Evolutionary conservation across 2,329 filamentous ascomycete genomes (phyloP), one percentile per base, ranked within the genome.

Genomic region (Penicillium sp.): DNA sequence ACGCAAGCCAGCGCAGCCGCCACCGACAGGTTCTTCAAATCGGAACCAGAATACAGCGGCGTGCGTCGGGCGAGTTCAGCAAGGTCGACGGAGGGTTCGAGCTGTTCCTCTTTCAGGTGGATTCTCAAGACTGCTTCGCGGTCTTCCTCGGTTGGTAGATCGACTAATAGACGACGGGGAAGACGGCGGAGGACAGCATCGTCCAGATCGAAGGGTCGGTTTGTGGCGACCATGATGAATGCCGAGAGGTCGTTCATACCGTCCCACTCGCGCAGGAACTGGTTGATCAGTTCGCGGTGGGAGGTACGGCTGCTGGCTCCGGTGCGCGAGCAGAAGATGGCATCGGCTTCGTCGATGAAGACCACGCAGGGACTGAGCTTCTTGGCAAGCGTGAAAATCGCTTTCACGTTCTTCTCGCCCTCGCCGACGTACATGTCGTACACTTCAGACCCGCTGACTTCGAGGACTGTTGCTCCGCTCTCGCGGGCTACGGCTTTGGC

Each of bases 191-290:
- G 72, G 20, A 81, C 76, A 4, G 80, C 81, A 43, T 80, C 76
- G 67, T 99, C 94, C 1, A 99, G 84, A 68, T 97, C 94, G 68
- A 96, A 97, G 0, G 94, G 94, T 10, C 93, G 83, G 73, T 99
- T 97, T 9, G 92, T 97, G 29, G 94, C 93, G 0, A 97, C 92
- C 92, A 99, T 97, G 73, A 99, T 93, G 72, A 99, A 97, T 3
- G 93, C 91, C 18, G 89, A 89, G 45, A 86, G 83, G 56, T 86
- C 81, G 65, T 89, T 89, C 79, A 97, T 88, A 11, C 94, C 94
- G 66, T 97, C 94, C 94, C 93, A 97, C 72, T 97, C 93, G 52
- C 92, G 89, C 48, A 99, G 79, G 73, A 97, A 97, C 74, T 99
- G 93, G 69, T 97, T 99, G 73, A 97, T 92, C 53, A 94, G 88